Base-by-base conservation (phyloP, 352 stramenopile species). In the Phytophthora uliginosa region DNA sequence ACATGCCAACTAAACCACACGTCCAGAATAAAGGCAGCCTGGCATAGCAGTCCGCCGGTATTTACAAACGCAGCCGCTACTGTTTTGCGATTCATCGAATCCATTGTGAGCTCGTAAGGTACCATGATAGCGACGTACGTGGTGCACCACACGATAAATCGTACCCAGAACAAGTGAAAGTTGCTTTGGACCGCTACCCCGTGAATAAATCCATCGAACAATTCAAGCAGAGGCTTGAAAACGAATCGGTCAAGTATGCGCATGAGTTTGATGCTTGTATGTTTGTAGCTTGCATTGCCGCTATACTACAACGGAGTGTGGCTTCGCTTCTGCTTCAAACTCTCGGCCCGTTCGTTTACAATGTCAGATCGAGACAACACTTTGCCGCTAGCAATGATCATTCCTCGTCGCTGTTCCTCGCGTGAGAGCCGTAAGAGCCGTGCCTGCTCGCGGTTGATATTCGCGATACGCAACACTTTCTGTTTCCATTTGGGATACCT, bases 401-500 rank as follows among this genome's bases (percentile, higher is more conserved):
- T 55, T 33, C 61, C 51, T 20, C 36, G 34, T 48, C 51, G 61
- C 6, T 68, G 47, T 20, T 61, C 50, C 10, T 68, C 52, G 7
- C 61, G 34, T 15, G 61, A 47, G 1, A 59, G 22, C 28, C 61
- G 51, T 12, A 15, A 12, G 3, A 89, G 66, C 4, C 84, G 79
- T n/a, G 80, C 59, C 45, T 88, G 78, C 50, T 90, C 78, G 38
- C 82, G 69, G 17, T 91, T 69, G 28, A 90, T 70, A 13, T 69
- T 87, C 22, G 81, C 76, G 53, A 93, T 89, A 1, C 79, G 80
- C 17, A 93, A 54, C 1, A 91, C 85, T 56, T 86, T 91, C 9
- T 74, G 54, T 40, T 90, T 93, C 85, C 83, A 91, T 13, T 81
- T 68, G 4, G 82, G 85, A 36, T 93, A 90, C 5, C 82, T 73